Percentiles rank a stretch among this genome's conserved stretches.
Conservation (phyloP, 129 eudicot species). For the Lactuca saligna region DNA sequence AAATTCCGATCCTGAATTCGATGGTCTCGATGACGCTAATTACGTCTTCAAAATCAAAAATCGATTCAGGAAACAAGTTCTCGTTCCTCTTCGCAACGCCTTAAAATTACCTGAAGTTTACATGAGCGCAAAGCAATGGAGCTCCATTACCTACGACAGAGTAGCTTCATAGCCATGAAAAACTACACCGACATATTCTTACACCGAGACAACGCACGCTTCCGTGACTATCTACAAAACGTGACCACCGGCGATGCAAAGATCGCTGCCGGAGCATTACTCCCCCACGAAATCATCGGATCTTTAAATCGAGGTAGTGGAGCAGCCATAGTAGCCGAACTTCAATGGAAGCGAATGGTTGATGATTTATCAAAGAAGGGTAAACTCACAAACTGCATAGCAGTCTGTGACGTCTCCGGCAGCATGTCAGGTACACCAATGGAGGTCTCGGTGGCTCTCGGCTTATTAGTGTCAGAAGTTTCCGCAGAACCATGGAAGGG, state of each 20-base stretch:
- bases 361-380: slow-evolving; percentile 14
- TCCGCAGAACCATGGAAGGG: too few relatives aligned
- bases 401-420: slow-evolving; percentile 28
- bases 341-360: slow-evolving; percentile 28
- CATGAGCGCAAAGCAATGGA: slow-evolving; percentile 8
- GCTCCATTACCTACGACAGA: slow-evolving; percentile 5
- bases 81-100: background rate
- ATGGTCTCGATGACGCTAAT: slow-evolving; percentile 5
- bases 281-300: slow-evolving; percentile 23
- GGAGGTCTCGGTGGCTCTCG: background rate
- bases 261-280: slow-evolving; percentile 24
- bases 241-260: slow-evolving; percentile 15
- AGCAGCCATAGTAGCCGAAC: background rate
- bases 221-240: slow-evolving; percentile 1
- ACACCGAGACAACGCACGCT: background rate
- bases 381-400: slow-evolving; percentile 24
- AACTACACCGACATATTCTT: slow-evolving; percentile 5
- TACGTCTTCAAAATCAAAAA: background rate
- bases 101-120: slow-evolving; percentile 7
- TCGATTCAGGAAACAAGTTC: slow-evolving; percentile 4
- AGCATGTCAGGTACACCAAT: slow-evolving; percentile 19
- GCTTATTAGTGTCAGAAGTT: too few relatives aligned
- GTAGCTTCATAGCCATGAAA: slow-evolving; percentile 19
- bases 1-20: background rate
- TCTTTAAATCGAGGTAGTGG: background rate